Conservation (phyloP, 495 filamentous ascomycete genomes). For the Lichenothelia convexa region DNA sequence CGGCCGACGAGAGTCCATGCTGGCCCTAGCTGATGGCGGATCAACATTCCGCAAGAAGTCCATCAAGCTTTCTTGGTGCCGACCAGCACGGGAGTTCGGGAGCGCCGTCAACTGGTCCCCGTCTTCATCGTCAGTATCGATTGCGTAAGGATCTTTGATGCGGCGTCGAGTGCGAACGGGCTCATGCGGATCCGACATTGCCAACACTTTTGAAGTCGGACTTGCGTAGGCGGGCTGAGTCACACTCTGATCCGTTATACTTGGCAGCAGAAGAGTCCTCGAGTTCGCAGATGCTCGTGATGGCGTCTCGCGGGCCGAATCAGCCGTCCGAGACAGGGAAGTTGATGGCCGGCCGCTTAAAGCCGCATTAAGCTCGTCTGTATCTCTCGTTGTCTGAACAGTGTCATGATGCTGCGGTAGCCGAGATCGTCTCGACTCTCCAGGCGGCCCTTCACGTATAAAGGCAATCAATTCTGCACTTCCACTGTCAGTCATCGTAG, state of each 20-base stretch:
- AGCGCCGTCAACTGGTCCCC: constrained; percentile 31
- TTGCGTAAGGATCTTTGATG: constrained; percentile 76
- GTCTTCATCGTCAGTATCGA: constrained; percentile 72
- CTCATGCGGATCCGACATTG: constrained; percentile 12
- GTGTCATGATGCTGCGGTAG: too few species aligned
- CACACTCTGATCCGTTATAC: constrained; percentile 1
- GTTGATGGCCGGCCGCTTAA: neutral
- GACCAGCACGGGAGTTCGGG: constrained; percentile 22
- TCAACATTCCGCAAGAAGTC: constrained; percentile 79
- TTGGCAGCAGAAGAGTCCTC: constrained; percentile 32
- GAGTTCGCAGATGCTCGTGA: constrained; percentile 67
- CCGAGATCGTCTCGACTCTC: too few species aligned
- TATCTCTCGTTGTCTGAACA: too few species aligned
- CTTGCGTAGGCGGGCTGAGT: constrained; percentile 4
- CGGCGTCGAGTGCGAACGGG: constrained; percentile 50
- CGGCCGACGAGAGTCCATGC: too few species aligned
- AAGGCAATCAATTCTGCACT: too few species aligned
- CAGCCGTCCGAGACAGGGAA: constrained; percentile 11
- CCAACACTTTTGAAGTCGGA: constrained; percentile 6
- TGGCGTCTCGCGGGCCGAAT: constrained; percentile 55
- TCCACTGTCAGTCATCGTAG: too few species aligned
- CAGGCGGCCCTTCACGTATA: too few species aligned
- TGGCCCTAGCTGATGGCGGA: too few species aligned
- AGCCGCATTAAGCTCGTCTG: too few species aligned
- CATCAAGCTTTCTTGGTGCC: constrained; percentile 49